A percentile compares a stretch with the other conserved stretches of the same genome.
phyloP scores from a whole-genome alignment of 345 rosid genomes.

The Rhizophora apiculata region DNA sequence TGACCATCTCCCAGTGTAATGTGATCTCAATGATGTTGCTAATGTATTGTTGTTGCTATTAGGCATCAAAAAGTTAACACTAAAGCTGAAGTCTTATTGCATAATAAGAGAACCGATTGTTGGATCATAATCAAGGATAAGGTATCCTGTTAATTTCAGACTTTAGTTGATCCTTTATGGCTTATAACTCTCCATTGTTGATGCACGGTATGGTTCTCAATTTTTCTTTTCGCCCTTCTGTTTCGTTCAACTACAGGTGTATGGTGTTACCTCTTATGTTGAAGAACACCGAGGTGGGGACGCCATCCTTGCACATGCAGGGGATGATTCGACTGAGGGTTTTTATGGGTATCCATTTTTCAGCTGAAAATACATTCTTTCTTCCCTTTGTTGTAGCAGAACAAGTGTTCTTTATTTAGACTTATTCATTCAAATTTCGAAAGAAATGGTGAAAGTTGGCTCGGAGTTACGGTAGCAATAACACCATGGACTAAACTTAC shows the following conservation, averaged over 20 bases:
- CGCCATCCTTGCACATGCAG: conserved; percentile 82
- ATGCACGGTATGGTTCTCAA: background rate
- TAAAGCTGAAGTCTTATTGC: conserved; percentile 55
- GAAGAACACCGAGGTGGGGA: conserved; percentile 99
- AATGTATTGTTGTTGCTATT: background rate
- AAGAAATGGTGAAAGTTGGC: too few species aligned
- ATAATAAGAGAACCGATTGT: conserved; percentile 78
- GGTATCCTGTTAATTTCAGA: conserved; percentile 30
- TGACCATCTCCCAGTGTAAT: background rate
- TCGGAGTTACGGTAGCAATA: background rate
- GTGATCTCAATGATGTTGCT: background rate
- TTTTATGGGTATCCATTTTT: conserved; percentile 63
- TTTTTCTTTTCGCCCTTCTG: background rate
- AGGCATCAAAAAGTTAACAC: conserved; percentile 17
- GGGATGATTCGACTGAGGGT: conserved; percentile 89
- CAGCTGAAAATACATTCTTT: background rate
- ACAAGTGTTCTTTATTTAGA: too few species aligned
- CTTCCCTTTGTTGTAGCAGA: too few species aligned
- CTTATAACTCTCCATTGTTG: background rate
- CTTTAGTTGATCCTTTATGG: conserved; percentile 1
- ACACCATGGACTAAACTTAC: background rate
- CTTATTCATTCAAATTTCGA: too few species aligned
- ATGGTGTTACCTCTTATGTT: conserved; percentile 84
- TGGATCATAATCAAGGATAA: conserved; percentile 84
- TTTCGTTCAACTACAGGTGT: conserved; percentile 41